Evolutionary conservation across 2,329 filamentous ascomycete species (phyloP).

Genomic region (Chaetomium globosum): DNA sequence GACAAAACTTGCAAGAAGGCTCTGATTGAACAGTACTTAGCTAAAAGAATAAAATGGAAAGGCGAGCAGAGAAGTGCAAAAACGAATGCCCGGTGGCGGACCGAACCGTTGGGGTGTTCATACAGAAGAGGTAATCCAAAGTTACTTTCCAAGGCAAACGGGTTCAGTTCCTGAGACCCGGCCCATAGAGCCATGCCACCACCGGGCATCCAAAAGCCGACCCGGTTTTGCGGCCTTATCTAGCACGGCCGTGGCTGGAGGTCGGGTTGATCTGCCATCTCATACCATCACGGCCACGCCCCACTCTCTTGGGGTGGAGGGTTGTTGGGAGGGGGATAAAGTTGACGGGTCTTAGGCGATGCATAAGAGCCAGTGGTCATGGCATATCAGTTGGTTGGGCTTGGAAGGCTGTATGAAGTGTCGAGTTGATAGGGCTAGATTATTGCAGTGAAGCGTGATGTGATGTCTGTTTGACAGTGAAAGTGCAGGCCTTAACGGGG

Average conservation of each 20-base stretch:
- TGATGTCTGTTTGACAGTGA: too few relatives aligned
- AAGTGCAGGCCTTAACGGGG: neutral
- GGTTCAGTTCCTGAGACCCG: neutral
- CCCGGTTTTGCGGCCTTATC: neutral
- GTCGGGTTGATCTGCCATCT: neutral
- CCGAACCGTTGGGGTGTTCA: constrained; percentile 1
- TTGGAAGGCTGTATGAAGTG: too few relatives aligned
- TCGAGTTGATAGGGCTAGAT: neutral
- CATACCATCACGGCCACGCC: neutral
- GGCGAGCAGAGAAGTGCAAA: neutral
- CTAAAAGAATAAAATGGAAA: too few relatives aligned
- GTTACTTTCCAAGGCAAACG: neutral
- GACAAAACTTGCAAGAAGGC: neutral
- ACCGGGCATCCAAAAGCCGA: neutral
- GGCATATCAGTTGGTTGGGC: too few relatives aligned
- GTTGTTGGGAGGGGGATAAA: too few relatives aligned
- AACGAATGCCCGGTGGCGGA: constrained; percentile 2
- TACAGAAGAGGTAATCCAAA: neutral
- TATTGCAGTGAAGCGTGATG: too few relatives aligned
- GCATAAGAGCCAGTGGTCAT: too few relatives aligned
- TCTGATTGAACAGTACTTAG: neutral
- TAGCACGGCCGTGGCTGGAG: neutral
- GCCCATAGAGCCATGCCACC: neutral
- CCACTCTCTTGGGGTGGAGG: too few relatives aligned
- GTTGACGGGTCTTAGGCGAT: too few relatives aligned